Evolutionary conservation across 192 early-diverging fungal genomes (phyloP).

Genomic region (Coemansia sp.): DNA sequence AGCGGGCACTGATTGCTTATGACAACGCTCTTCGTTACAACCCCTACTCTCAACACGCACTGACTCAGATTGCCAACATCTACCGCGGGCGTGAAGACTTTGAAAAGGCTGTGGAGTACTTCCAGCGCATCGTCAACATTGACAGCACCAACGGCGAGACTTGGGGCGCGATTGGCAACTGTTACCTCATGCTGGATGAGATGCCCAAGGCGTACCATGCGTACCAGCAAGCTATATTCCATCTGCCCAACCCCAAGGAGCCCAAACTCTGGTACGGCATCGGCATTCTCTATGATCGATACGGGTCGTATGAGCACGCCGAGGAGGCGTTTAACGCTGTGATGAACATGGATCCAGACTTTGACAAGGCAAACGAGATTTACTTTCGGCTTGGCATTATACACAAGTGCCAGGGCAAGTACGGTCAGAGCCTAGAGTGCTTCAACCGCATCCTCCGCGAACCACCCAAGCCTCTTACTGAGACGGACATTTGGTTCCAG

Average conservation of each 20-base stretch:
- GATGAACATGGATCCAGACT: constrained; percentile 93
- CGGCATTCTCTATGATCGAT: constrained; percentile 96
- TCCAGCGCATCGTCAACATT: constrained; percentile 82
- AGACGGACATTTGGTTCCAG: constrained; percentile 98
- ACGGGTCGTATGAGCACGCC: constrained; percentile 95
- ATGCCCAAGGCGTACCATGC: constrained; percentile 92
- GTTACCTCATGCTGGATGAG: constrained; percentile 95
- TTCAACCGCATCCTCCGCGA: constrained; percentile 86
- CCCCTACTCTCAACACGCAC: constrained; percentile 82
- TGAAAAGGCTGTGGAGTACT: constrained; percentile 86
- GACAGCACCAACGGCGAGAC: constrained; percentile 89
- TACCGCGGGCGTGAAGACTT: constrained; percentile 85
- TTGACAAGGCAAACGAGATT: constrained; percentile 97
- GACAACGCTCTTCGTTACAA: constrained; percentile 92
- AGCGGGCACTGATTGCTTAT: constrained; percentile 84
- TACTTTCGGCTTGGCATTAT: constrained; percentile 98
- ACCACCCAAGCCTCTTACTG: constrained; percentile 93
- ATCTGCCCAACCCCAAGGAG: constrained; percentile 91
- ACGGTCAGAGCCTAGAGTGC: constrained; percentile 63
- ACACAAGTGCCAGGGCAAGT: constrained; percentile 75
- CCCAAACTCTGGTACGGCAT: constrained; percentile 99
- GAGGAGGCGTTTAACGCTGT: constrained; percentile 96
- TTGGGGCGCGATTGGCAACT: constrained; percentile 95
- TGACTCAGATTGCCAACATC: constrained; percentile 81
- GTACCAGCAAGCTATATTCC: constrained; percentile 95